phyloP scores from a whole-genome alignment of 2,329 filamentous ascomycete genomes.

The Zalaria obscura region DNA sequence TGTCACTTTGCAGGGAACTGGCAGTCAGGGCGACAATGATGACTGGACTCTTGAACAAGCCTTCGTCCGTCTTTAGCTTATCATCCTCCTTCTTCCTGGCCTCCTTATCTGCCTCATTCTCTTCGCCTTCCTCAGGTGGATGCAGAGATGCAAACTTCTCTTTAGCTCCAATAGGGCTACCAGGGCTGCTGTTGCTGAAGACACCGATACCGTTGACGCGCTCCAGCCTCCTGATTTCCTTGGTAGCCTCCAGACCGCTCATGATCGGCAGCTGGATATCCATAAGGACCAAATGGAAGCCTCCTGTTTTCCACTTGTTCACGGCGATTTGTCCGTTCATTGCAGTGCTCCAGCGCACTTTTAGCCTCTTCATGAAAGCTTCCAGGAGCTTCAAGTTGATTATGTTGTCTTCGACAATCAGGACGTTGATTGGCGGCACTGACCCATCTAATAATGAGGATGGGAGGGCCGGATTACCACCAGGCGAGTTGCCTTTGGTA shows the following conservation, averaged over 20 bases:
- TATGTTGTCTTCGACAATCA: conserved; percentile 97
- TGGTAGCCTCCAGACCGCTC: conserved; percentile 87
- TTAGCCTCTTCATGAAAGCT: conserved; percentile 88
- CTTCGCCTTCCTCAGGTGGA: conserved; percentile 17
- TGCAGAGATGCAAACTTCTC: neutral
- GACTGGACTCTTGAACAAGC: conserved; percentile 83
- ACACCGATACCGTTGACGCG: conserved; percentile 85
- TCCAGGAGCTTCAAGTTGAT: conserved; percentile 92
- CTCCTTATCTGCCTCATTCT: conserved; percentile 12
- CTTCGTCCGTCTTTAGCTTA: conserved; percentile 47
- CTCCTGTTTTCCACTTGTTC: conserved; percentile 79
- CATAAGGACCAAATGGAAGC: conserved; percentile 95
- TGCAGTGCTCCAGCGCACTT: conserved; percentile 93
- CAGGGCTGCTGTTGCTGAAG: conserved; percentile 40
- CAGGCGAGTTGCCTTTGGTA: conserved; percentile 25
- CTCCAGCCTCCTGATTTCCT: conserved; percentile 83
- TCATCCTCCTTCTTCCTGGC: conserved; percentile 36
- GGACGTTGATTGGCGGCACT: conserved; percentile 89
- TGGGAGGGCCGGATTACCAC: conserved; percentile 2
- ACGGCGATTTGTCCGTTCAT: conserved; percentile 92
- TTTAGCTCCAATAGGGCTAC: conserved; percentile 25
- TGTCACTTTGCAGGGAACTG: conserved; percentile 84
- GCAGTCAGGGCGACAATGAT: conserved; percentile 96
- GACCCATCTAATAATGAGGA: conserved; percentile 48
- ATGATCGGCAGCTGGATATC: conserved; percentile 96